These are phyloP conservation scores for Solanum rostratum DNA, from an alignment of 257 asterid genomes.

Conservation along the genomic window DNA sequence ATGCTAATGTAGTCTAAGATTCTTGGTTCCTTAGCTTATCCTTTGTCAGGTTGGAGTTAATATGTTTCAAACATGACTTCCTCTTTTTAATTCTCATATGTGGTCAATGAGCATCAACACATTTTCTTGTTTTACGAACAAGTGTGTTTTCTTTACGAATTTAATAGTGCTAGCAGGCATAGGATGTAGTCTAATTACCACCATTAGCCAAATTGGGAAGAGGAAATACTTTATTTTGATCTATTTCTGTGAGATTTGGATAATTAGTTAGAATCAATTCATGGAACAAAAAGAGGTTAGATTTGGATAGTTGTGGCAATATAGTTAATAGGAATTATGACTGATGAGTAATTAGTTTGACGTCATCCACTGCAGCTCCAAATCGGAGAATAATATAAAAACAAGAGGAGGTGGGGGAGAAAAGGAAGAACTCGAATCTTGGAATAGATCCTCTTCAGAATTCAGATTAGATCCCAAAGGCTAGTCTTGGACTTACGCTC, in stretches of 20 bases:
- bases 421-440: not conserved
- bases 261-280: not conserved
- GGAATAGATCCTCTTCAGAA: not conserved
- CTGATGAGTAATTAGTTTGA: not conserved
- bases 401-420: not conserved
- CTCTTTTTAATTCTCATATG: not conserved
- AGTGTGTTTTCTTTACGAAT: not conserved
- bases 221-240: not conserved
- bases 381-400: not conserved
- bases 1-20: not conserved
- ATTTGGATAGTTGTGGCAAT: not conserved
- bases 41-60: not conserved
- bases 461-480: not conserved
- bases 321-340: not conserved
- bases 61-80: not conserved
- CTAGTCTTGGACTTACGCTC: not conserved
- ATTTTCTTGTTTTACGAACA: not conserved
- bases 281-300: not conserved
- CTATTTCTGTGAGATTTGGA: not conserved
- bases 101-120: not conserved
- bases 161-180: not conserved
- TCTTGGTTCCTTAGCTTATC: not conserved
- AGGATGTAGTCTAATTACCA: not conserved
- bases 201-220: not conserved
- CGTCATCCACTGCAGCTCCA: not conserved